A percentile compares a stretch with the other conserved stretches of the same genome.
These are phyloP conservation scores for Colletotrichum sojae DNA, from an alignment of 2,329 filamentous ascomycete species.

Conservation along the genomic window DNA sequence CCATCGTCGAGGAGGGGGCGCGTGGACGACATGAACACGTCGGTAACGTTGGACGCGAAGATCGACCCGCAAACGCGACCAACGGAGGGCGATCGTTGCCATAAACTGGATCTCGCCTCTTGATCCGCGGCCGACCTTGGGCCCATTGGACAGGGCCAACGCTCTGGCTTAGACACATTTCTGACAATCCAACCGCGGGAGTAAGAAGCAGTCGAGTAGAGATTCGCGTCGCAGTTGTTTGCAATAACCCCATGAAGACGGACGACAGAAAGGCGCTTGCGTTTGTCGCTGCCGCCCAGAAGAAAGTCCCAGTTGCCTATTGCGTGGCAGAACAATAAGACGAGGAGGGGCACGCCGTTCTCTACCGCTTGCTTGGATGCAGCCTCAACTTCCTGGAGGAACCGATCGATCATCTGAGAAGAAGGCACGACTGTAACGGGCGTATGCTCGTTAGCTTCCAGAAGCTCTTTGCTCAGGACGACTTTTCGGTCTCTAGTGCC, in stretches of 20 bases:
- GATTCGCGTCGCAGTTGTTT: not conserved
- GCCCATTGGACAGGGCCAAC: no score
- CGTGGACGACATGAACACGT: no score
- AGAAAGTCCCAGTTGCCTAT: not conserved
- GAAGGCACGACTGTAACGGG: not conserved
- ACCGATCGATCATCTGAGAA: not conserved
- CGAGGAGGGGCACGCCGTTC: constrained; percentile 43
- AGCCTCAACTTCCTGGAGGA: not conserved
- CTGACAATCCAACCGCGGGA: not conserved
- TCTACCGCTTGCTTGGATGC: constrained; percentile 24
- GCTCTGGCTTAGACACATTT: no score
- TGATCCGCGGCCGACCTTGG: no score
- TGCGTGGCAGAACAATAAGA: not conserved
- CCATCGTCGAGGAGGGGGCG: no score
- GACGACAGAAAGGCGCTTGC: not conserved
- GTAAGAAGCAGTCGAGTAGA: not conserved
- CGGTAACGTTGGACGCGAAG: no score
- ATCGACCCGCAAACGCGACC: no score
- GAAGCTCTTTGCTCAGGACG: not conserved
- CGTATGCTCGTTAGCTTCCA: not conserved
- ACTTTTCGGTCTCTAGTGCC: not conserved
- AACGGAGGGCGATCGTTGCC: no score
- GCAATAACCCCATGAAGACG: not conserved
- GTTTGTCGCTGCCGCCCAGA: not conserved
- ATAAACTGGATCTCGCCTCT: no score